phyloP scores from a whole-genome alignment of 352 stramenopile genomes.

The Phytophthora multivora region DNA sequence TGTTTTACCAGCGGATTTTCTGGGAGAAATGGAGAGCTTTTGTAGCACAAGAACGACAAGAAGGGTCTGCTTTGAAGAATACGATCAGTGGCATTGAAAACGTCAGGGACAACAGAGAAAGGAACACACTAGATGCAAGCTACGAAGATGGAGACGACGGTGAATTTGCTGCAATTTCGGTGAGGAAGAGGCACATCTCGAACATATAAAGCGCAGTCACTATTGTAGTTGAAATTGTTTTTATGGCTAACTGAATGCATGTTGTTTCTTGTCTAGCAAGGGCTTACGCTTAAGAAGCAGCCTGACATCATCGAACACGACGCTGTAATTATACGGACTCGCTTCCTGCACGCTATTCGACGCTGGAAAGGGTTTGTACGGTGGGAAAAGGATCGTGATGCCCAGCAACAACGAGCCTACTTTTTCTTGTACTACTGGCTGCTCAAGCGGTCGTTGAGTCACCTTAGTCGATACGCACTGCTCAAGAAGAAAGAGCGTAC shows the following conservation, averaged over 20 bases:
- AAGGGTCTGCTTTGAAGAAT: too few relatives aligned
- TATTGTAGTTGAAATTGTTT: not conserved
- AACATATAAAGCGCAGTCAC: constrained; percentile 6
- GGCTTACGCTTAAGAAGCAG: not conserved
- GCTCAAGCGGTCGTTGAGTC: constrained; percentile 27
- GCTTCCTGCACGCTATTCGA: constrained; percentile 16
- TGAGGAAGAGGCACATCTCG: constrained; percentile 4
- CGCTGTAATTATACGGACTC: constrained; percentile 4
- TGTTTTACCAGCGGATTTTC: constrained; percentile 45
- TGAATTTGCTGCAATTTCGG: constrained; percentile 1
- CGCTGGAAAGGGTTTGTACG: constrained; percentile 21
- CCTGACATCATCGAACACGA: not conserved
- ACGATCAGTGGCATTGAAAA: not conserved
- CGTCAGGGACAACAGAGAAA: constrained; percentile 3
- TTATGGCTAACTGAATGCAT: not conserved
- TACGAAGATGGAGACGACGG: not conserved
- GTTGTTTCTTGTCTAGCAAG: constrained; percentile 5
- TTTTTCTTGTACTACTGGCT: constrained; percentile 45
- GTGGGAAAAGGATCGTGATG: constrained; percentile 14
- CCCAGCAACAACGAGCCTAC: constrained; percentile 27
- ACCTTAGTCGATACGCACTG: constrained; percentile 14
- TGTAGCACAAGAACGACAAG: constrained; percentile 7
- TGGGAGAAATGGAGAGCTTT: constrained; percentile 40
- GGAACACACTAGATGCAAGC: too few relatives aligned
- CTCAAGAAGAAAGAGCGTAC: constrained; percentile 20